A percentile compares a stretch with the other conserved stretches of the same genome.
These are phyloP conservation scores for Yamadazyma diddensiae DNA, from an alignment of 1,139 yeast genomes.

Conservation along the genomic window DNA sequence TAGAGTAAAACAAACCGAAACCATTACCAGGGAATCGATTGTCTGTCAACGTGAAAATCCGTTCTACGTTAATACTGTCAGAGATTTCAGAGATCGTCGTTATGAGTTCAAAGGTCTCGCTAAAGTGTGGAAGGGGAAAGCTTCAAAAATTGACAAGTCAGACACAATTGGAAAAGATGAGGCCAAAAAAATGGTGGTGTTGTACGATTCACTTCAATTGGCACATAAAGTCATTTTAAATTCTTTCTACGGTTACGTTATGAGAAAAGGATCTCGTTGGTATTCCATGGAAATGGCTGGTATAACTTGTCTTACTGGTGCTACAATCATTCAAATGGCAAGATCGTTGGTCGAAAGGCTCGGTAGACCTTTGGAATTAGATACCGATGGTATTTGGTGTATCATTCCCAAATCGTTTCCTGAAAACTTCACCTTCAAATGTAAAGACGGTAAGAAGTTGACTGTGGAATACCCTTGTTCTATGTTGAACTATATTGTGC, in stretches of 20 bases:
- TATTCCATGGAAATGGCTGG: conserved; percentile 99
- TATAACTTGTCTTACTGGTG: conserved; percentile 96
- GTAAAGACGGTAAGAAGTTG: conserved; percentile 75
- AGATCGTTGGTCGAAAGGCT: conserved; percentile 87
- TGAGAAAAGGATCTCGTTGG: conserved; percentile 99
- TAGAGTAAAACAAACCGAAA: conserved; percentile 76
- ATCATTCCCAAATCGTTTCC: conserved; percentile 92
- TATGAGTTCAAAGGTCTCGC: conserved; percentile 94
- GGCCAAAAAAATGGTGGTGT: conserved; percentile 88
- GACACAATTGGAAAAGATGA: conserved; percentile 71
- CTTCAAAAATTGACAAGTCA: conserved; percentile 46
- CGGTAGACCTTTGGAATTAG: conserved; percentile 94
- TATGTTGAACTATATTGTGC: conserved; percentile 93
- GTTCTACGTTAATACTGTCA: conserved; percentile 90
- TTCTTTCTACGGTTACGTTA: conserved; percentile 96
- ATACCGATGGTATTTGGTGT: conserved; percentile 99
- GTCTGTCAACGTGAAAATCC: conserved; percentile 98
- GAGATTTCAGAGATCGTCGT: conserved; percentile 93
- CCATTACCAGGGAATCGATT: conserved; percentile 86
- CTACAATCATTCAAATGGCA: conserved; percentile 97
- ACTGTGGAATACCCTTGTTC: conserved; percentile 91
- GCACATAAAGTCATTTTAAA: conserved; percentile 97
- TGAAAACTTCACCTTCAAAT: conserved; percentile 70
- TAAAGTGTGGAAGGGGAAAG: conserved; percentile 90
- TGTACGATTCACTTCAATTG: conserved; percentile 91